Evolutionary conservation across 2,329 filamentous ascomycete genomes (phyloP).

Genomic region (Colletotrichum echinochloae): DNA sequence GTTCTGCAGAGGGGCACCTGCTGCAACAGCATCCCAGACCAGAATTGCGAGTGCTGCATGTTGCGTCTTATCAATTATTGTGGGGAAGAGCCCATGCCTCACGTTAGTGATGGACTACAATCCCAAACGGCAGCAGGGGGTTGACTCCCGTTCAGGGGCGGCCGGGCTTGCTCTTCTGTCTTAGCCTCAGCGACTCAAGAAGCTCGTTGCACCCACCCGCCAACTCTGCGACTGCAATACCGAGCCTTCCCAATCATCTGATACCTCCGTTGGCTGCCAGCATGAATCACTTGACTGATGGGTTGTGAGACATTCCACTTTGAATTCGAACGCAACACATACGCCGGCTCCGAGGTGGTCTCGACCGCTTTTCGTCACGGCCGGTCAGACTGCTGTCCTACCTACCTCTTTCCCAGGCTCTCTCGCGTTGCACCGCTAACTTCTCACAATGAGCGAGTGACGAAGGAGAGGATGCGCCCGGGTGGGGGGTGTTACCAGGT

Average conservation of each 20-base stretch:
- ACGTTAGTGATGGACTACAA: constrained; percentile 15
- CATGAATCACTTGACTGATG: constrained; percentile 42
- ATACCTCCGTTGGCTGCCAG: constrained; percentile 33
- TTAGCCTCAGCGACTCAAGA: constrained; percentile 12
- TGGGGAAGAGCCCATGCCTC: no score
- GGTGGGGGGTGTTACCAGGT: not conserved
- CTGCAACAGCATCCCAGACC: constrained; percentile 21
- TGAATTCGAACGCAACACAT: constrained; percentile 23
- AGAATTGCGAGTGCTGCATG: constrained; percentile 22
- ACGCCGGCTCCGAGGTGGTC: constrained; percentile 20
- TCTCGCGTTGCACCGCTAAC: constrained; percentile 4
- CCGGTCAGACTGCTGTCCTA: not conserved
- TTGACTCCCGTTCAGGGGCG: no score
- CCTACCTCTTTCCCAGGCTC: not conserved
- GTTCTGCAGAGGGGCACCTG: constrained; percentile 37
- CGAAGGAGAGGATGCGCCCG: not conserved
- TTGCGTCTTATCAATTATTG: constrained; percentile 25
- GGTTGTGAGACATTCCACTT: constrained; percentile 40
- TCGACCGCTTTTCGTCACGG: constrained; percentile 7
- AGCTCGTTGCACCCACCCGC: constrained; percentile 16
- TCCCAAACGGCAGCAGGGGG: constrained; percentile 13
- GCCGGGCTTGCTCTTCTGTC: constrained; percentile 9
- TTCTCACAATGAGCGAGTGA: constrained; percentile 8
- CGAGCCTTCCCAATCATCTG: constrained; percentile 42
- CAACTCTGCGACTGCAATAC: constrained; percentile 25